These are phyloP conservation scores for Gnomoniopsis smithogilvyi DNA, from an alignment of 2,329 filamentous ascomycete species.

Conservation along the genomic window DNA sequence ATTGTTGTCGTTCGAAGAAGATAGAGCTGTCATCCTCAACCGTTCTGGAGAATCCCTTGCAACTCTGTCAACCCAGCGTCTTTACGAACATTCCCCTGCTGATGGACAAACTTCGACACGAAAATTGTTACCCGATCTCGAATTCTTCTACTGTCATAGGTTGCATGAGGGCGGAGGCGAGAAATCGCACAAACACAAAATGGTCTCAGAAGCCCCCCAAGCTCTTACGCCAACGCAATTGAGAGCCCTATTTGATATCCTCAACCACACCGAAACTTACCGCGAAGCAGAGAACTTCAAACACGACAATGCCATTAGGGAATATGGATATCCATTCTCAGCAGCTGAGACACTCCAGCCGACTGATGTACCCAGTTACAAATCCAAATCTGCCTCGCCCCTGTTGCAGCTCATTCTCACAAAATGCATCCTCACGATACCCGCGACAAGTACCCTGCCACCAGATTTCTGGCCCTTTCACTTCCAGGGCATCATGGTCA, in stretches of 20 bases:
- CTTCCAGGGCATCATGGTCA: slow-evolving; percentile 55
- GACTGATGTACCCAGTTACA: slow-evolving; percentile 21
- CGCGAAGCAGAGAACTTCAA: slow-evolving; percentile 72
- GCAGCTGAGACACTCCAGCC: not conserved
- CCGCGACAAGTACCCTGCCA: slow-evolving; percentile 62
- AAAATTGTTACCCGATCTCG: no score
- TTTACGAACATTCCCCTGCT: no score
- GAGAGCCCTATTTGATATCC: slow-evolving; percentile 55
- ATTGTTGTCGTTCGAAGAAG: no score
- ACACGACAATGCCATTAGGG: slow-evolving; percentile 56
- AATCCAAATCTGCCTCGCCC: slow-evolving; percentile 50
- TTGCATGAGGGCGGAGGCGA: no score
- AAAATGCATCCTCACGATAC: slow-evolving; percentile 62
- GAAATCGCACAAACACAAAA: not conserved
- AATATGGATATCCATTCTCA: slow-evolving; percentile 68
- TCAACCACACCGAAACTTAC: slow-evolving; percentile 58
- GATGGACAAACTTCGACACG: no score
- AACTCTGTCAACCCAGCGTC: no score
- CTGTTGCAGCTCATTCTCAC: slow-evolving; percentile 66
- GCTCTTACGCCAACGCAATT: slow-evolving; percentile 38
- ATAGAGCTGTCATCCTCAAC: no score
- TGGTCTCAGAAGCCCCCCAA: slow-evolving; percentile 1
- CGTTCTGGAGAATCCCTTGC: no score
- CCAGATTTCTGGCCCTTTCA: slow-evolving; percentile 63
- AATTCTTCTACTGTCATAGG: no score